phyloP scores from a whole-genome alignment of 495 filamentous ascomycete species.

The Podospora tetraspora region DNA sequence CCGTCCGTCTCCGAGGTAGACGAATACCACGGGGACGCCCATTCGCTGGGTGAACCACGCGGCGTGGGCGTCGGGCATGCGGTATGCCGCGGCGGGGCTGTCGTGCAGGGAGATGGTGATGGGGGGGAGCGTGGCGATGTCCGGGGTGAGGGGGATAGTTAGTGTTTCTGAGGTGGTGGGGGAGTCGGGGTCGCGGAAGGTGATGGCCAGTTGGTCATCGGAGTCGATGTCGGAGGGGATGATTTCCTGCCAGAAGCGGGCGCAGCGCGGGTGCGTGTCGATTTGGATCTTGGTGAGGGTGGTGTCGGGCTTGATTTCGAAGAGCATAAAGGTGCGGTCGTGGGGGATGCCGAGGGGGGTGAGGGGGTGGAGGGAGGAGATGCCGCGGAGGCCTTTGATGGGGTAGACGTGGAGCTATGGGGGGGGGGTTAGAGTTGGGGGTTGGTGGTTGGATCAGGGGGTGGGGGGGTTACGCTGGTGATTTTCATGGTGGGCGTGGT shows the following conservation, averaged over 20 bases:
- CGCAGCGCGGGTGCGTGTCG: conserved; percentile 56
- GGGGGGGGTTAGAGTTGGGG: conserved; percentile 4
- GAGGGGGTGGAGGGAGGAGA: conserved; percentile 47
- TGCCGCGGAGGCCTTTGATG: conserved; percentile 75
- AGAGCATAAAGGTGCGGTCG: conserved; percentile 77
- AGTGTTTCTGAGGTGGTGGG: conserved; percentile 18
- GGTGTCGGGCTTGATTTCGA: conserved; percentile 52
- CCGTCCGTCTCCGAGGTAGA: conserved; percentile 60
- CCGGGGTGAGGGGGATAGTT: conserved; percentile 58
- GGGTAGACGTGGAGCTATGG: conserved; percentile 82
- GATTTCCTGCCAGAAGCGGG: conserved; percentile 61
- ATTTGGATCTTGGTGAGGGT: conserved; percentile 53
- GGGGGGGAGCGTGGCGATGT: conserved; percentile 46
- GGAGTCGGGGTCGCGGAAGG: conserved; percentile 54
- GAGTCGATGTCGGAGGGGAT: conserved; percentile 5
- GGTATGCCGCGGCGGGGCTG: conserved; percentile 59
- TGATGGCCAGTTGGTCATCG: conserved; percentile 11
- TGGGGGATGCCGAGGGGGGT: conserved; percentile 64
- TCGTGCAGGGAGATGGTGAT: conserved; percentile 57
- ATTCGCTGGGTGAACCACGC: conserved; percentile 70
- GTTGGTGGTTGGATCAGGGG: neutral
- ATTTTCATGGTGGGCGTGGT: conserved; percentile 17
- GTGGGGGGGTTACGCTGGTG: conserved; percentile 8
- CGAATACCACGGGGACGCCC: conserved; percentile 60
- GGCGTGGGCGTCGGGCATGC: conserved; percentile 62